A percentile compares a stretch with the other conserved stretches of the same genome.
phyloP scores from a whole-genome alignment of 352 stramenopile genomes.

The Pilasporangium apinafurcum region DNA sequence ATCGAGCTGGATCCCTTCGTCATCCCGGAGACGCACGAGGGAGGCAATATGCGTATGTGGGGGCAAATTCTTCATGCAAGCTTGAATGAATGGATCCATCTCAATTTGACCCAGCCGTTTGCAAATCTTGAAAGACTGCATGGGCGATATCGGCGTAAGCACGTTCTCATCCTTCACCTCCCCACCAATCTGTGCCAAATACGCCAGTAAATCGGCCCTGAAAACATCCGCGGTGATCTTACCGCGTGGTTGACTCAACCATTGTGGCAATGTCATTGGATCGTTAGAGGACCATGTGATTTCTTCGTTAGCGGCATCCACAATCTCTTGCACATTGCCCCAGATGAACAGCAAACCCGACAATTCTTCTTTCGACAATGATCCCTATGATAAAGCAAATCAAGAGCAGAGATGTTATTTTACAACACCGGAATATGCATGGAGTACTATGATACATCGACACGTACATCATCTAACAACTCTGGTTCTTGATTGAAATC shows the following conservation, averaged over 20 bases:
- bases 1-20: neutral
- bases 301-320: slow-evolving; percentile 15
- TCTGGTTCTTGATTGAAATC: no score
- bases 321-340: slow-evolving; percentile 9
- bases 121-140: slow-evolving; percentile 14
- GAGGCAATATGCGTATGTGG: slow-evolving; percentile 9
- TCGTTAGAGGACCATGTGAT: no score
- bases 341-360: slow-evolving; percentile 5
- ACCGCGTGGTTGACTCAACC: slow-evolving; percentile 20
- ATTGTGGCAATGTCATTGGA: slow-evolving; percentile 13
- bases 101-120: slow-evolving; percentile 22
- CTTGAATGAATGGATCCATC: slow-evolving; percentile 24
- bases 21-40: slow-evolving; percentile 2
- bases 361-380: neutral
- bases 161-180: slow-evolving; percentile 10
- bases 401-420: no score
- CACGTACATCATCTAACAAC: no score
- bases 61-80: slow-evolving; percentile 17
- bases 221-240: slow-evolving; percentile 14
- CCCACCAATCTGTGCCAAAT: slow-evolving; percentile 12
- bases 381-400: no score
- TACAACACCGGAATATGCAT: no score
- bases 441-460: no score
- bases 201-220: slow-evolving; percentile 6
- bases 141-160: slow-evolving; percentile 17